Evolutionary conservation across 257 asterid species (phyloP).

Genomic region (Fraxinus anomala): DNA sequence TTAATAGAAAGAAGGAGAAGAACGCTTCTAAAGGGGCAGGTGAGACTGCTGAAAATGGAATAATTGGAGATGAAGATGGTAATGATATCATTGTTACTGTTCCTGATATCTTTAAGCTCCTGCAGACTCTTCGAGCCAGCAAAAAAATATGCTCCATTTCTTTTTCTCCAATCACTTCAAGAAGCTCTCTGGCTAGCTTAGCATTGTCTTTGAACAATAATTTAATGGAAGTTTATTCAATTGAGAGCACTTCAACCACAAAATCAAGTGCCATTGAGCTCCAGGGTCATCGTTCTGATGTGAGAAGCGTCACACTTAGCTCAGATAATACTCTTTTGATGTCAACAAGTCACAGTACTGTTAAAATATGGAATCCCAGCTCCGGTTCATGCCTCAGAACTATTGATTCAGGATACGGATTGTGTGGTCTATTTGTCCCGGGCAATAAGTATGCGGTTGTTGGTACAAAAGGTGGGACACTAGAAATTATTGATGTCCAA

Average conservation of each 20-base stretch:
- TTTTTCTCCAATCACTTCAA: conserved; percentile 63
- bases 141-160: conserved; percentile 82
- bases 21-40: conserved; percentile 53
- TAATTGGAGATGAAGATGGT: conserved; percentile 50
- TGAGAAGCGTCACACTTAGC: conserved; percentile 46
- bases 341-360: conserved; percentile 80
- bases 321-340: conserved; percentile 85
- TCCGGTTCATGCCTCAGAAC: conserved; percentile 87
- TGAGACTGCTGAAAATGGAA: conserved; percentile 55
- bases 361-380: conserved; percentile 94
- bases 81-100: conserved; percentile 52
- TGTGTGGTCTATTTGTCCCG: conserved; percentile 84
- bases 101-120: conserved; percentile 78
- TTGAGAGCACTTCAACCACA: conserved; percentile 14
- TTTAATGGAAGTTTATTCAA: conserved; percentile 63
- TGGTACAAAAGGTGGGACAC: conserved; percentile 80
- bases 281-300: no score
- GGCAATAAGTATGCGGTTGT: conserved; percentile 84
- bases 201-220: conserved; percentile 86
- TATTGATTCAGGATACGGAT: conserved; percentile 88
- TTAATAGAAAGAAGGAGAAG: conserved; percentile 69
- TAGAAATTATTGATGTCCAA: conserved; percentile 77
- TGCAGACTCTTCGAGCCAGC: conserved; percentile 65
- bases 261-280: no score
- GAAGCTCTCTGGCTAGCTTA: conserved; percentile 61